Evolutionary conservation across 2,329 filamentous ascomycete species (phyloP), one percentile per base, ranked within the genome.

Genomic region (Purpureocillium lavendulum): DNA sequence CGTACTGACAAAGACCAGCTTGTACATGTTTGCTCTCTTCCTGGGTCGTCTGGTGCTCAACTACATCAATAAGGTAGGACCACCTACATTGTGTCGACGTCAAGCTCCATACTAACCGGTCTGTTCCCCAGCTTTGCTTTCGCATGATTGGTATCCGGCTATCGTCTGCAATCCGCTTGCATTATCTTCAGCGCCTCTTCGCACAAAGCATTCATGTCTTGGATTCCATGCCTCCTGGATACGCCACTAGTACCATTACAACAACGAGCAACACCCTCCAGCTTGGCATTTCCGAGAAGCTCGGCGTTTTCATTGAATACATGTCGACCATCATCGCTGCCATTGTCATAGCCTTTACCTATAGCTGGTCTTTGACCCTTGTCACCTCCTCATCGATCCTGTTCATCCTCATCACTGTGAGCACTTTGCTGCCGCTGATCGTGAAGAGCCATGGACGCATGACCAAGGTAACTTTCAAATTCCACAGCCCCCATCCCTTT

Each of bases 21-120:
- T 88, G 0, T 85, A 80, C 57, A 78, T 87, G 50, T 73, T 87
- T 40, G 77, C 77, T 40, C 65, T 88, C 7, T 88, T 87, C 56
- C 58, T 87, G 31, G 82, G 65, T 12, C 77, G 81, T 35, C 80
- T 84, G 47, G 53, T 63, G 14, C 61, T 84, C 31, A 75, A 73
- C 43, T 87, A 85, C 45, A 62, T 80, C 43, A 72, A 72, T 47
- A 76, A 75, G 57, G 69, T 69, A 48, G 5, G 26, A 13, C 21
- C 26, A 30, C n/a, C n/a, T 21, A 30, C 17, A 24, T 28, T 14
- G 30, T 7, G 9, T 11, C 10, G 5, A 34, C 5, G 4, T 17
- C 9, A 5, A 34, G 15, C 32, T n/a, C 29, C 26, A 35, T 39
- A 29, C 16, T 24, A 16, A 29, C 6, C 35, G 15, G 12, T 28